phyloP scores from a whole-genome alignment of 495 filamentous ascomycete genomes.

The Aspergillus ellipticus region DNA sequence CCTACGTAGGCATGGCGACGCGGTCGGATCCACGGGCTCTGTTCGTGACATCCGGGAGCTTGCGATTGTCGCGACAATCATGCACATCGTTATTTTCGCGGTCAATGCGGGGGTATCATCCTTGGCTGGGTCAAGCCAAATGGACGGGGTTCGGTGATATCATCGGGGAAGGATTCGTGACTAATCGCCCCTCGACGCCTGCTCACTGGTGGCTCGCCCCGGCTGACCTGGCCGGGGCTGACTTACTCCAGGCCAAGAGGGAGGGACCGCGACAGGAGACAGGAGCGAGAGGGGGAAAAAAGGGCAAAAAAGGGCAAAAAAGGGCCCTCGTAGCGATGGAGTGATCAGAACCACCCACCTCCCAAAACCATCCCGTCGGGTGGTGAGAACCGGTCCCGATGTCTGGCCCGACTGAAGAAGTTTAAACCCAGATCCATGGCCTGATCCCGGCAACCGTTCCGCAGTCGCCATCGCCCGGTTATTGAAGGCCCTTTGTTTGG shows the following conservation, averaged over 20 bases:
- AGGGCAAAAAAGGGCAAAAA: no score
- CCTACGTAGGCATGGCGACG: neutral
- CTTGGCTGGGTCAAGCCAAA: neutral
- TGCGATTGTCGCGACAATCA: neutral
- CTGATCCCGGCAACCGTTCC: constrained; percentile 1
- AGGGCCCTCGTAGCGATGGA: no score
- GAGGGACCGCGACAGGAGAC: no score
- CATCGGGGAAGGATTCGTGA: constrained; percentile 3
- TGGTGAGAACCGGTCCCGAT: neutral
- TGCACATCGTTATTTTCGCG: neutral
- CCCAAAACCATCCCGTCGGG: neutral
- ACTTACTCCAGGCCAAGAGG: no score
- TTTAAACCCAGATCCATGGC: neutral
- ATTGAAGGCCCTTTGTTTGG: no score
- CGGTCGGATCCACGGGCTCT: neutral
- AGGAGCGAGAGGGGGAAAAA: no score
- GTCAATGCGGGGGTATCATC: constrained; percentile 4
- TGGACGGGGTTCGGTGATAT: constrained; percentile 1
- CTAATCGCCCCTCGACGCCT: neutral
- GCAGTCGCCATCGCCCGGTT: neutral
- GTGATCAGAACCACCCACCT: neutral
- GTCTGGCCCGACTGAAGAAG: neutral
- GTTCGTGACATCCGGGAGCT: neutral
- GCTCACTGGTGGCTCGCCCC: neutral
- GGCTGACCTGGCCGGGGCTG: no score